These are phyloP conservation scores for Royoungia palumana DNA, from an alignment of 768 basidiomycete genomes.

Conservation along the genomic window DNA sequence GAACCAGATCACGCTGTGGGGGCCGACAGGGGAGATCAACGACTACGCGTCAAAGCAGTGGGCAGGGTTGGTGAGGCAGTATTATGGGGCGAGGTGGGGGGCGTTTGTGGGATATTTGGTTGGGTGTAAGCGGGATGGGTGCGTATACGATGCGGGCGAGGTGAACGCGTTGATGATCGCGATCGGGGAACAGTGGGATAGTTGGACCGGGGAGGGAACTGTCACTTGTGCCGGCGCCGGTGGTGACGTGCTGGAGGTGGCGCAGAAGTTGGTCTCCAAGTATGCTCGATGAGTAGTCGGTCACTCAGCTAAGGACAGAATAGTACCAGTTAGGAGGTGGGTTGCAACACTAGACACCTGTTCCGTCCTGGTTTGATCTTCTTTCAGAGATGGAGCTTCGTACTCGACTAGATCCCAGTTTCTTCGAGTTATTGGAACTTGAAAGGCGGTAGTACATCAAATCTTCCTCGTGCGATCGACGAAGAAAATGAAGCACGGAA, in stretches of 20 bases:
- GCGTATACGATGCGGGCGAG: slow-evolving; percentile 26
- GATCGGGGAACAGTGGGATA: slow-evolving; percentile 34
- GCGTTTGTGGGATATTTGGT: slow-evolving; percentile 35
- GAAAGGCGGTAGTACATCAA: too few species aligned
- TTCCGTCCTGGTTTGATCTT: too few species aligned
- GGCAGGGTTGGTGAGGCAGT: slow-evolving; percentile 37
- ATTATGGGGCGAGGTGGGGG: slow-evolving; percentile 36
- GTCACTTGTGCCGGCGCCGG: slow-evolving; percentile 4
- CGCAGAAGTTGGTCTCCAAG: slow-evolving; percentile 7
- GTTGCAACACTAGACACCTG: too few species aligned
- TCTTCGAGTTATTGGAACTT: too few species aligned
- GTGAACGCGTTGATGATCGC: slow-evolving; percentile 27
- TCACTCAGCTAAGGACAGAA: too few species aligned
- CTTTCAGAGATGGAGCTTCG: too few species aligned
- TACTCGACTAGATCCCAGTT: too few species aligned
- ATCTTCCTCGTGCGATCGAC: too few species aligned
- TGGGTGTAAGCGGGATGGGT: slow-evolving; percentile 24
- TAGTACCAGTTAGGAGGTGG: too few species aligned
- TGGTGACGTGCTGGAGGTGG: slow-evolving; percentile 25
- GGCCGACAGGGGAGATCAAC: slow-evolving; percentile 39
- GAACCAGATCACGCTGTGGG: slow-evolving; percentile 45
- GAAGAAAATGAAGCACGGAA: too few species aligned
- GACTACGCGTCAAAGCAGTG: slow-evolving; percentile 46
- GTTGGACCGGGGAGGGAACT: slow-evolving; percentile 10
- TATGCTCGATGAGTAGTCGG: slow-evolving; percentile 1